Evolutionary conservation across 495 filamentous ascomycete species (phyloP).

Genomic region (Margaritispora aquatica): DNA sequence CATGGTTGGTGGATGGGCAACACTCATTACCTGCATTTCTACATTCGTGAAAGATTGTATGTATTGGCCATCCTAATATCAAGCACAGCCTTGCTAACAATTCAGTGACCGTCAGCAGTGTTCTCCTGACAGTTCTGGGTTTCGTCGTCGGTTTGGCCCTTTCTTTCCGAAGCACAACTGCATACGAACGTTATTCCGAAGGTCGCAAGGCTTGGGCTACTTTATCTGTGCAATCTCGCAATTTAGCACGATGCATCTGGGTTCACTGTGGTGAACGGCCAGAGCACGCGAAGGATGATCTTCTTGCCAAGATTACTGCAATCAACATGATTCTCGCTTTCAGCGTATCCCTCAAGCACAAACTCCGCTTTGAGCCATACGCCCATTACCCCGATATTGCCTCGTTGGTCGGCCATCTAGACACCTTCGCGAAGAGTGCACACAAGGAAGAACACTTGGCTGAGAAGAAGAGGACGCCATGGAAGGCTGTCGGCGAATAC

Average conservation of each 20-base stretch:
- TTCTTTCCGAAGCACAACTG: conserved; percentile 77
- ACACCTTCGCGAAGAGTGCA: conserved; percentile 66
- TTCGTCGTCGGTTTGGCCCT: conserved; percentile 83
- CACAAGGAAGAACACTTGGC: conserved; percentile 44
- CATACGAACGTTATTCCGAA: conserved; percentile 78
- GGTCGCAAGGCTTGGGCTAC: conserved; percentile 73
- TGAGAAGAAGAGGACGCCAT: conserved; percentile 33
- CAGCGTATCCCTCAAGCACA: conserved; percentile 71
- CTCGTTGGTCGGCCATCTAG: conserved; percentile 51
- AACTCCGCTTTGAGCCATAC: conserved; percentile 83
- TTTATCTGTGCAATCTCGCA: conserved; percentile 64
- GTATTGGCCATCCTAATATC: background rate
- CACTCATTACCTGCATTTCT: conserved; percentile 58
- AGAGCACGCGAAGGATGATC: conserved; percentile 51
- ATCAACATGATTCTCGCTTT: conserved; percentile 80
- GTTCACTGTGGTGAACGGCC: conserved; percentile 62
- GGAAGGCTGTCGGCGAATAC: conserved; percentile 61
- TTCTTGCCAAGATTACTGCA: conserved; percentile 64
- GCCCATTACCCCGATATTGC: conserved; percentile 64
- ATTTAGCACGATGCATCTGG: conserved; percentile 75
- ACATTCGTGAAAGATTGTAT: conserved; percentile 35
- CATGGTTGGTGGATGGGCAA: conserved; percentile 63
- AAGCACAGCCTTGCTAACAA: background rate
- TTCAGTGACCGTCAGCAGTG: conserved; percentile 52
- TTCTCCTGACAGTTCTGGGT: conserved; percentile 79